Evolutionary conservation across 495 filamentous ascomycete species (phyloP), one percentile per base, ranked within the genome.

Genomic region (Penicillium roqueforti): DNA sequence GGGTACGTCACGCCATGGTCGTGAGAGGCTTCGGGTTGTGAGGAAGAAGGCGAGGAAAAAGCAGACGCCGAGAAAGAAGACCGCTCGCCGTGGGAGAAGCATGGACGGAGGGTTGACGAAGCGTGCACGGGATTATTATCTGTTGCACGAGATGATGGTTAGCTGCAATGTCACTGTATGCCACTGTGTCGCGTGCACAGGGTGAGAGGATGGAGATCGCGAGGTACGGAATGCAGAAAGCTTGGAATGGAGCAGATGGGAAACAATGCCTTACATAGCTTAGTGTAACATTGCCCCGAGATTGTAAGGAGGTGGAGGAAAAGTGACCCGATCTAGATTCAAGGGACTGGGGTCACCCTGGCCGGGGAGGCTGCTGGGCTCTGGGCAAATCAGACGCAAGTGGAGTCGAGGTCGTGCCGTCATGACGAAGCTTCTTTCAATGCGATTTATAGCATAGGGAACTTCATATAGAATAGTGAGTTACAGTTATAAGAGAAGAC

Each of bases 31-130:
- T 37, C 62, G 65, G 43, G 68, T 56, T 20, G 70, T 60, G 57
- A 67, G 54, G 32, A 71, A 43, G 55, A 68, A 51, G 55, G 67
- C 50, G 43, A 63, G 23, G 53, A 68, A 63, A 54, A 76, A 69
- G 63, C 59, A 65, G 57, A 68, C 53, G 67, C 73, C 70, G 49
- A 74, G 54, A 40, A 72, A 63, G 51, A 70, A 60, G 28, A 70
- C 58, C 28, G 60, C 51, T 42, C 71, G 71, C 42, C 71, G 71
- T 63, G 64, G 62, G 58, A 65, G 61, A 69, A 70, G 63, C 73
- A 76, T 76, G 56, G 59, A 55, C 51, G 42, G 50, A 28, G 53
- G 54, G 45, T 50, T 29, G 38, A 18, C 40, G 29, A 49, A 39
- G 54, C 38, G 59, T 56, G 56, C 46, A 36, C 48, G 51, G 51